Conservation (phyloP, 208 protist genomes). For the Porcisia hertigi region DNA sequence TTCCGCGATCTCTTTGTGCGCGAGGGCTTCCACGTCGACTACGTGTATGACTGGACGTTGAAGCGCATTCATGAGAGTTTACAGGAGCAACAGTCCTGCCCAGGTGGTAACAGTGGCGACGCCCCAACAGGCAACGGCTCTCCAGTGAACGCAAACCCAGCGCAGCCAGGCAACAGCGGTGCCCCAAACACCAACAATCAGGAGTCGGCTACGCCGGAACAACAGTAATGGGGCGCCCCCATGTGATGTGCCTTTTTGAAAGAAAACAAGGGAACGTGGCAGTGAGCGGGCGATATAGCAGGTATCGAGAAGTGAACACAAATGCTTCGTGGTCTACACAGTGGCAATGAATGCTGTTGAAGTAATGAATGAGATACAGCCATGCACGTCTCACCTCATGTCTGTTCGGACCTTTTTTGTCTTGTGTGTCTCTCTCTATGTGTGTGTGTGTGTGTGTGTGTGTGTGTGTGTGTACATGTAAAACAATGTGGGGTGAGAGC, state of each 20-base stretch:
- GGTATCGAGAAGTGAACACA: too few species aligned
- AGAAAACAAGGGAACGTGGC: neutral
- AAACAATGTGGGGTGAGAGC: neutral
- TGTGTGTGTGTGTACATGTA: neutral
- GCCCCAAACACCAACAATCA: slow-evolving; percentile 24
- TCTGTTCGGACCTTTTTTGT: neutral
- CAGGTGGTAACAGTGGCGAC: slow-evolving; percentile 18
- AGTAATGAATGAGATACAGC: neutral
- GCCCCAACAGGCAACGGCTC: slow-evolving; percentile 21
- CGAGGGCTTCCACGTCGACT: slow-evolving; percentile 98
- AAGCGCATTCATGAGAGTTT: slow-evolving; percentile 76
- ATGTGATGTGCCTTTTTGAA: neutral
- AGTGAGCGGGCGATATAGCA: neutral
- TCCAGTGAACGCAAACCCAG: slow-evolving; percentile 18
- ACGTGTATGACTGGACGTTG: slow-evolving; percentile 98
- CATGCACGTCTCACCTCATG: neutral
- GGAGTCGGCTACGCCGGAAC: slow-evolving; percentile 22
- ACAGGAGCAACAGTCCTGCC: slow-evolving; percentile 50
- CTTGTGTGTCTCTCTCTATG: neutral
- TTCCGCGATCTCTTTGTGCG: slow-evolving; percentile 98
- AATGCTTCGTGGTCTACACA: too few species aligned
- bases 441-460: neutral
- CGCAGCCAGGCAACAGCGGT: slow-evolving; percentile 22
- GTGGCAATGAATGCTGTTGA: too few species aligned
- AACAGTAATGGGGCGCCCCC: slow-evolving; percentile 9